Conservation (phyloP, 768 basidiomycete genomes). For the Boletus vermiculosoides region DNA sequence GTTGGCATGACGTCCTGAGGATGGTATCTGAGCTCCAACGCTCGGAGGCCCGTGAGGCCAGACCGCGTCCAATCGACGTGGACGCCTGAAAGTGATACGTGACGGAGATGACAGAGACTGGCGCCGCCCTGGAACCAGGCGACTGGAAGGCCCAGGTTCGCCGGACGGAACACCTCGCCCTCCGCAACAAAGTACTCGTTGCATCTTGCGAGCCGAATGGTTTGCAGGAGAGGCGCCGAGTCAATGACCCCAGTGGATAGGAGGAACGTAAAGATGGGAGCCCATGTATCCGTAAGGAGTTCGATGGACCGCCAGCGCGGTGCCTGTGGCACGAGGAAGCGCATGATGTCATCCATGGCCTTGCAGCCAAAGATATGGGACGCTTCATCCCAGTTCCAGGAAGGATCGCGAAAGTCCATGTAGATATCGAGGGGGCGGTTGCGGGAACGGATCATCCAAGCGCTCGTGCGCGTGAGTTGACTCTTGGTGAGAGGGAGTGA, state of each 20-base stretch:
- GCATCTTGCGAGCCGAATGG: conserved; percentile 50
- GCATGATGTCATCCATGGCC: conserved; percentile 46
- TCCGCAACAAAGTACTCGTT: conserved; percentile 54
- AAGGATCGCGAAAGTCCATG: conserved; percentile 58
- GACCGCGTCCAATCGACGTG: conserved; percentile 54
- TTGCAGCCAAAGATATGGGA: conserved; percentile 45
- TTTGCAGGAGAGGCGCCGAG: conserved; percentile 38
- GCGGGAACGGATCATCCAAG: conserved; percentile 47
- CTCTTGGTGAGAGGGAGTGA: conserved; percentile 40
- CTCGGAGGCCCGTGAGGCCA: conserved; percentile 41
- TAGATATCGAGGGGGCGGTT: conserved; percentile 47
- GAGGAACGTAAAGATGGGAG: conserved; percentile 54
- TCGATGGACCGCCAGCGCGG: conserved; percentile 48
- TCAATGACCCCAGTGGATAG: conserved; percentile 36
- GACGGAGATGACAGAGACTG: conserved; percentile 33
- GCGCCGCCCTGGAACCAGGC: conserved; percentile 41
- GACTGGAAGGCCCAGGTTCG: conserved; percentile 38
- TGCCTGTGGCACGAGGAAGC: conserved; percentile 44
- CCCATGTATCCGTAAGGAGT: conserved; percentile 61
- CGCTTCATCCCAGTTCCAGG: conserved; percentile 51
- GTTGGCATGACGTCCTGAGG: conserved; percentile 56
- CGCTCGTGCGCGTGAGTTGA: conserved; percentile 37
- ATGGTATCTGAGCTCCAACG: conserved; percentile 55
- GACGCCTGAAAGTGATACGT: conserved; percentile 52
- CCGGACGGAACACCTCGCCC: conserved; percentile 46